Conservation (phyloP, 257 asterid species). For the Fraxinus cuspidata region DNA sequence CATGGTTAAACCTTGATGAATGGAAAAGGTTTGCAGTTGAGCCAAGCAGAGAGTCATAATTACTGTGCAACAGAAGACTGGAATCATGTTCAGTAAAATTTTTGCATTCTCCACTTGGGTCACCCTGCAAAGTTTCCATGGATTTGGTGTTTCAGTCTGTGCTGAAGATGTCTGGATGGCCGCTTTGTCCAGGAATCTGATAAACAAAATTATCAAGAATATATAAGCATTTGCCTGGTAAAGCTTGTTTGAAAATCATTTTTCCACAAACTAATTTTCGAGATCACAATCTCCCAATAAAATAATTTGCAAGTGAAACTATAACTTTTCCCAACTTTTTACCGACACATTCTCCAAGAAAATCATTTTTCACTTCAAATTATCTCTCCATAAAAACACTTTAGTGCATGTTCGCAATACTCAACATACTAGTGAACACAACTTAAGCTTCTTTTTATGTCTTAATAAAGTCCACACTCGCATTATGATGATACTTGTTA, state of each 20-base stretch:
- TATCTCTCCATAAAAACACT: too few species aligned
- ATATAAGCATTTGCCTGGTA: too few species aligned
- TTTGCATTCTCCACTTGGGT: slow-evolving; percentile 87
- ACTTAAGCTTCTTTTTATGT: not conserved
- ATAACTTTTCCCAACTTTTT: too few species aligned
- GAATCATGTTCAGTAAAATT: slow-evolving; percentile 57
- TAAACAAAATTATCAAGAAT: not conserved
- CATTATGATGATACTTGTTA: not conserved
- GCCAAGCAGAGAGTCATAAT: slow-evolving; percentile 83
- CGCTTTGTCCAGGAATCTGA: slow-evolving; percentile 73
- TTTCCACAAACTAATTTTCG: too few species aligned
- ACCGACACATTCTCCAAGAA: too few species aligned
- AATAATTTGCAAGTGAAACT: not conserved
- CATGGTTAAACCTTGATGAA: slow-evolving; percentile 74
- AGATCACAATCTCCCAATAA: too few species aligned
- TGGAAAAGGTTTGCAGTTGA: slow-evolving; percentile 77
- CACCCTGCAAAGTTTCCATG: slow-evolving; percentile 70
- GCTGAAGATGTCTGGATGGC: slow-evolving; percentile 47
- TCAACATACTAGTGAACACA: not conserved
- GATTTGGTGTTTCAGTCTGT: slow-evolving; percentile 29
- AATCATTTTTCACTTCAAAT: too few species aligned
- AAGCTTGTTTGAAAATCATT: too few species aligned
- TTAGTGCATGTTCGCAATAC: too few species aligned
- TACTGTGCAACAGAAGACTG: slow-evolving; percentile 68
- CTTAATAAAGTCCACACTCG: too few species aligned